Evolutionary conservation across 192 early-diverging fungal genomes (phyloP), one percentile per base, ranked within the genome.

Genomic region (Backusella westeae): DNA sequence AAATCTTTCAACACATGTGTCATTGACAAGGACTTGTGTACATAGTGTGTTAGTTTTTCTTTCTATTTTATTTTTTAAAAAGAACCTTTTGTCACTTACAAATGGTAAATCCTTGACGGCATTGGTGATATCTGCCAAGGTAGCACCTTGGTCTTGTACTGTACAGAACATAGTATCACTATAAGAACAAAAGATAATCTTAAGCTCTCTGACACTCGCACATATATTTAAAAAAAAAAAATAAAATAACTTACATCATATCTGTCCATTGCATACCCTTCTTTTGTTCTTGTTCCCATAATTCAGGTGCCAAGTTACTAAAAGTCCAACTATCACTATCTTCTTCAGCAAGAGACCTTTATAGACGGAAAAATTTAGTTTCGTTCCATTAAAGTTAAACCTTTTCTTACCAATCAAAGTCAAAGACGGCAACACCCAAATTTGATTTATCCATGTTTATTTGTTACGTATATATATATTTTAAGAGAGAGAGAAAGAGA

Each of bases 271-370:
- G 89, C 4, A 77, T 75, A 6, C 63, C 65, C 29, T 71, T 21
- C 21, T 67, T 46, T 17, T 32, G 15, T 17, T 82, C 82, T 66
- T 87, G 69, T 36, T 85, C 65, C 39, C 73, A 76, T 19, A 80
- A 44, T 6, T 75, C 81, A 9, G 74, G 65, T 6, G 85, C 78
- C 6, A 91, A 72, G 10, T 78, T 35, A 1, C 49, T 29, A 32
- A 87, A 71, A 15, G 85, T 80, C 84, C 85, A 91, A 35, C 77
- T 29, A 74, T 91, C 90, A 35, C 84, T 89, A 74, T 91, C 88
- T 35, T 87, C 79, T 53, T 91, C 89, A 38, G 90, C 86, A 70
- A 91, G 75, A n/a, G 90, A 89, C 89, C 89, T 90, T 72, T 38
- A 67, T 36, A 8, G 8, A 56, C 21, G 44, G 26, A 23, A 75